Conservation (phyloP, 148 eudicot species). For the Arbutus unedo region DNA sequence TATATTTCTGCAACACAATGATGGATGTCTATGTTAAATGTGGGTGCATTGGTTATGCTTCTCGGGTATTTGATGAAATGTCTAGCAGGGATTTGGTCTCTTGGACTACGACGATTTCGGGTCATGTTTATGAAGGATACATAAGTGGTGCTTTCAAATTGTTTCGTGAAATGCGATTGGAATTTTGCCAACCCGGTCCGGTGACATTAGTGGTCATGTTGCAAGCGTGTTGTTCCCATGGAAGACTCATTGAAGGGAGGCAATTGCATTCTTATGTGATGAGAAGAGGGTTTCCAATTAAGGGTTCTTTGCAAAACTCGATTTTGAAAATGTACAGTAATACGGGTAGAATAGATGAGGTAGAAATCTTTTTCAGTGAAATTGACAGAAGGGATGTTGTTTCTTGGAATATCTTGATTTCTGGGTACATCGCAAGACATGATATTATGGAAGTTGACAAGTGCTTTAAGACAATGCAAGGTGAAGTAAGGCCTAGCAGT, state of each 20-base stretch:
- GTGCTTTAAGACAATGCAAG: slow-evolving; percentile 36
- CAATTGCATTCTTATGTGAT: slow-evolving; percentile 45
- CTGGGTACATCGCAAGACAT: slow-evolving; percentile 32
- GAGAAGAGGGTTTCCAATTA: slow-evolving; percentile 33
- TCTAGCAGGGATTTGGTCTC: slow-evolving; percentile 51
- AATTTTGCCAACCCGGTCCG: slow-evolving; percentile 36
- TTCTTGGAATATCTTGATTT: slow-evolving; percentile 53
- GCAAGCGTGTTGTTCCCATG: slow-evolving; percentile 34
- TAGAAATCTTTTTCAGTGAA: slow-evolving; percentile 39
- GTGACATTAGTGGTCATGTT: slow-evolving; percentile 53
- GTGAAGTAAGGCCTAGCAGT: slow-evolving; percentile 34
- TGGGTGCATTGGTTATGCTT: slow-evolving; percentile 26
- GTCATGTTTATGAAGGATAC: slow-evolving; percentile 38
- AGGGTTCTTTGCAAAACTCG: slow-evolving; percentile 40
- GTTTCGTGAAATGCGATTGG: slow-evolving; percentile 31
- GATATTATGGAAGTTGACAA: slow-evolving; percentile 11
- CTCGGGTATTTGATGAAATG: slow-evolving; percentile 64
- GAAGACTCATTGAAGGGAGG: slow-evolving; percentile 33
- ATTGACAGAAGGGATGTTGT: slow-evolving; percentile 38
- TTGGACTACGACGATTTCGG: slow-evolving; percentile 59
- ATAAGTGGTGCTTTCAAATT: slow-evolving; percentile 25
- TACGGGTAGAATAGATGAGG: slow-evolving; percentile 22
- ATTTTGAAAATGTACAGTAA: slow-evolving; percentile 41
- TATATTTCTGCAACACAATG: slow-evolving; percentile 33
- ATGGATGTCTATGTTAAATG: slow-evolving; percentile 39